Conservation (phyloP, 257 asterid species). For the Salvia splendens region DNA sequence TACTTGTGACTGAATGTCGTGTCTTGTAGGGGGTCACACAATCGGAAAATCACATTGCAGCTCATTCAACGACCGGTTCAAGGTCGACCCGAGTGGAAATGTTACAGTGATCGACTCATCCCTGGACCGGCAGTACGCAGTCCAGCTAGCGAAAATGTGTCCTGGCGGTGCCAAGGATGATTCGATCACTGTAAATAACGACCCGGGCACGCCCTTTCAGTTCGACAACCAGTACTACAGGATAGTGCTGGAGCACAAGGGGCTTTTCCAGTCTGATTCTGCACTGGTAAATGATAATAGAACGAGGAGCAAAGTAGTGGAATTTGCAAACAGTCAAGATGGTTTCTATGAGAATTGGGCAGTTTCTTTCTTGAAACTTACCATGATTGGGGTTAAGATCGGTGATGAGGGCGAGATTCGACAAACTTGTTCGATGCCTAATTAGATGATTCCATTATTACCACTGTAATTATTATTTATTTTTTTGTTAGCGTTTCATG, state of each 20-base stretch:
- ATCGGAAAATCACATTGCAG: slow-evolving; percentile 79
- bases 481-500: too few species aligned
- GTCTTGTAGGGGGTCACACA: slow-evolving; percentile 71
- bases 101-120: slow-evolving; percentile 54
- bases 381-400: slow-evolving; percentile 52
- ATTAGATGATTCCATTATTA: slow-evolving; percentile 29
- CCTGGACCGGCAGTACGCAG: slow-evolving; percentile 56
- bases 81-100: slow-evolving; percentile 54
- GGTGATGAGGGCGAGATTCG: slow-evolving; percentile 59
- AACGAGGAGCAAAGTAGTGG: slow-evolving; percentile 45
- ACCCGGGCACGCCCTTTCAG: slow-evolving; percentile 54
- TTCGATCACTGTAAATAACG: slow-evolving; percentile 53
- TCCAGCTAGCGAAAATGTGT: slow-evolving; percentile 50
- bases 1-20: too few species aligned
- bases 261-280: slow-evolving; percentile 77
- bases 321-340: slow-evolving; percentile 51
- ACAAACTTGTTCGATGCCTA: slow-evolving; percentile 48
- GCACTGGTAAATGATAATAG: slow-evolving; percentile 48
- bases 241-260: slow-evolving; percentile 51
- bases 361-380: slow-evolving; percentile 56
- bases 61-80: slow-evolving; percentile 66
- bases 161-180: slow-evolving; percentile 38
- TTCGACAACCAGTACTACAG: slow-evolving; percentile 69
- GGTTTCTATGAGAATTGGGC: slow-evolving; percentile 59
- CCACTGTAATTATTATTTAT: neutral